phyloP scores from a whole-genome alignment of 73 alveolate species.

The Paramecium octaurelia region DNA sequence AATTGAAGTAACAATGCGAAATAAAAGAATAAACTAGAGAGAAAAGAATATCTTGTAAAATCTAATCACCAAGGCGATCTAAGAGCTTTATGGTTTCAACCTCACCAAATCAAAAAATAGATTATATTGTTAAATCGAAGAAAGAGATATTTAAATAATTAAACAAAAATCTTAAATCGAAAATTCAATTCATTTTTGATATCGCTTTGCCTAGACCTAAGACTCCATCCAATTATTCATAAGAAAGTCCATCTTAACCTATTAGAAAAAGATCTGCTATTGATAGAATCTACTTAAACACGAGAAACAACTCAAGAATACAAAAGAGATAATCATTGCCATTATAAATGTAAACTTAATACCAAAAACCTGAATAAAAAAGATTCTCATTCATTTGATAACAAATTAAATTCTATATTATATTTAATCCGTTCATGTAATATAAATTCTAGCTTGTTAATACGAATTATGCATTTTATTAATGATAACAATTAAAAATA shows the following conservation, averaged over 20 bases:
- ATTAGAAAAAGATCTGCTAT: not conserved
- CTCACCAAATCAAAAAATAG: not conserved
- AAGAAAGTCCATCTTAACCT: not conserved
- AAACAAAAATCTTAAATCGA: not conserved
- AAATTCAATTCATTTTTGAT: not conserved
- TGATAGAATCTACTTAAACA: not conserved
- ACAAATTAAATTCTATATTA: not conserved
- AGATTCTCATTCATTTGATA: not conserved
- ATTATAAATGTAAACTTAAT: not conserved
- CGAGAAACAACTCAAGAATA: not conserved
- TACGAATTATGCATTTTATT: not conserved
- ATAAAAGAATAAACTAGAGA: not conserved
- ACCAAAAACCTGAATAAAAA: not conserved
- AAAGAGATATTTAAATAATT: not conserved
- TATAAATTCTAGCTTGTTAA: not conserved
- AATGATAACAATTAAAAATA: not conserved
- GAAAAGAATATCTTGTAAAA: not conserved
- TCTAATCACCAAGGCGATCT: not conserved
- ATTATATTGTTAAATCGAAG: not conserved
- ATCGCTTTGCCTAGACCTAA: not conserved
- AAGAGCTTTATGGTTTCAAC: not conserved
- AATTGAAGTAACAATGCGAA: not conserved
- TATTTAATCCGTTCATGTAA: not conserved
- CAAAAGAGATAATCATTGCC: not conserved
- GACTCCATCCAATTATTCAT: not conserved